Conservation (phyloP, 2,329 filamentous ascomycete genomes). For the Cercospora berteroae region DNA sequence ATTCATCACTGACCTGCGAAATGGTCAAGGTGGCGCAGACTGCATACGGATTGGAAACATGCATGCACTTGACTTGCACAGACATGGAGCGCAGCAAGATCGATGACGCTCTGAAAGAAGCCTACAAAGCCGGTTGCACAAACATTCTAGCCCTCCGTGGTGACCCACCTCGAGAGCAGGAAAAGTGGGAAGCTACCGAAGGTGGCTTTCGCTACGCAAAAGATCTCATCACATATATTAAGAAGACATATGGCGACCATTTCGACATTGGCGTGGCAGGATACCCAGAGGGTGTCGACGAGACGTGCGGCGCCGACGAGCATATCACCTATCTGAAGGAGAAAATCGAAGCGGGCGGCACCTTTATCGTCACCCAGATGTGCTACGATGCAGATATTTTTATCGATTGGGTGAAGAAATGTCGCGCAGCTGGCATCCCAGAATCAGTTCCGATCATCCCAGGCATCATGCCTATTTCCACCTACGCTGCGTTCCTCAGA, state of each 20-base stretch:
- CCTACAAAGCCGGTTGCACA: conserved; percentile 92
- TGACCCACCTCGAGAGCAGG: conserved; percentile 88
- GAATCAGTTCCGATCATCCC: conserved; percentile 72
- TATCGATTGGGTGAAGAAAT: conserved; percentile 82
- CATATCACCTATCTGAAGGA: conserved; percentile 93
- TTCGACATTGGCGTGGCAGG: conserved; percentile 98
- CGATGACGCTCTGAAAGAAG: conserved; percentile 79
- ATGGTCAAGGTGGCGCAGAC: conserved; percentile 97
- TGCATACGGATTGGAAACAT: conserved; percentile 93
- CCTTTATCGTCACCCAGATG: conserved; percentile 98
- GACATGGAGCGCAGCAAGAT: conserved; percentile 95
- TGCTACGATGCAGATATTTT: conserved; percentile 98
- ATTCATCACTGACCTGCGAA: conserved; percentile 90
- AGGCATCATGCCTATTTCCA: conserved; percentile 92
- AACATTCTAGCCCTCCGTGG: conserved; percentile 94
- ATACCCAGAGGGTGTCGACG: conserved; percentile 93
- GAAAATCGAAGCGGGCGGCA: conserved; percentile 90
- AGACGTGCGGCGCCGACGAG: conserved; percentile 80
- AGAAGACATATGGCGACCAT: conserved; percentile 75
- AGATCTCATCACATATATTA: conserved; percentile 84
- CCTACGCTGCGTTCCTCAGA: conserved; percentile 87
- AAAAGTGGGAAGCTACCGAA: conserved; percentile 86
- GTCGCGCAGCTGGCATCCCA: conserved; percentile 75
- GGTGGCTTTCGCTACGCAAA: conserved; percentile 82
- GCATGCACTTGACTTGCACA: conserved; percentile 98